A percentile compares a stretch with the other conserved stretches of the same genome.
Evolutionary conservation across 495 filamentous ascomycete species (phyloP).

Genomic region (Penicillium turbatum): DNA sequence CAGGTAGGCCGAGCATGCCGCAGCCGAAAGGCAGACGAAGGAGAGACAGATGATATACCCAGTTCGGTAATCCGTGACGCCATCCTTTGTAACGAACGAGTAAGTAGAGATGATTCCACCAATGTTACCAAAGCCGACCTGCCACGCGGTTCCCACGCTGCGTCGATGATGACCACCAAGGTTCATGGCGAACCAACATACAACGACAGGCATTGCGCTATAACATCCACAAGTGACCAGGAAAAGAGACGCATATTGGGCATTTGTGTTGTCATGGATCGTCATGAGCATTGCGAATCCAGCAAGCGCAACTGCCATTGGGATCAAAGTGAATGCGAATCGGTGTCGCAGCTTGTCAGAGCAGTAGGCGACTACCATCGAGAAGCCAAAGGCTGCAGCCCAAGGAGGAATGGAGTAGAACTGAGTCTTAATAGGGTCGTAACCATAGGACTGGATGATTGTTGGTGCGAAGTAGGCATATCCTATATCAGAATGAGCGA

Average conservation of each 20-base stretch:
- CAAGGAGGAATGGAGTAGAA: slow-evolving; percentile 82
- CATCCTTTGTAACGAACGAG: slow-evolving; percentile 69
- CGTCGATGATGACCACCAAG: slow-evolving; percentile 81
- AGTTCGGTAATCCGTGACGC: slow-evolving; percentile 56
- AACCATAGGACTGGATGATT: slow-evolving; percentile 67
- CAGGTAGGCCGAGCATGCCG: slow-evolving; percentile 59
- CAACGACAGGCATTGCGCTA: slow-evolving; percentile 73
- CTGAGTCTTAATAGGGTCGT: slow-evolving; percentile 66
- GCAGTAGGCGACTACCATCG: slow-evolving; percentile 64
- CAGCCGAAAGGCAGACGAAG: slow-evolving; percentile 64
- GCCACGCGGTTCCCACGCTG: slow-evolving; percentile 80
- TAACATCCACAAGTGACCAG: slow-evolving; percentile 61
- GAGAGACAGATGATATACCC: slow-evolving; percentile 77
- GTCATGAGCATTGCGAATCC: slow-evolving; percentile 71
- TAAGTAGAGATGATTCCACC: slow-evolving; percentile 91
- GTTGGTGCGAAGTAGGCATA: slow-evolving; percentile 76
- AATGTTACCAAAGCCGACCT: slow-evolving; percentile 87
- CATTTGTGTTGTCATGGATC: slow-evolving; percentile 50
- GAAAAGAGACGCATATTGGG: slow-evolving; percentile 73
- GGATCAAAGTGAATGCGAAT: slow-evolving; percentile 65
- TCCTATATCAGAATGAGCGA: slow-evolving; percentile 25
- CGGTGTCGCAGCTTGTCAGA: slow-evolving; percentile 70
- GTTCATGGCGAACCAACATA: slow-evolving; percentile 96
- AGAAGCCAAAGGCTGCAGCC: slow-evolving; percentile 71
- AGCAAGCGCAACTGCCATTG: slow-evolving; percentile 59